Conservation (phyloP, 257 asterid genomes). For the Marsdenia floribunda region DNA sequence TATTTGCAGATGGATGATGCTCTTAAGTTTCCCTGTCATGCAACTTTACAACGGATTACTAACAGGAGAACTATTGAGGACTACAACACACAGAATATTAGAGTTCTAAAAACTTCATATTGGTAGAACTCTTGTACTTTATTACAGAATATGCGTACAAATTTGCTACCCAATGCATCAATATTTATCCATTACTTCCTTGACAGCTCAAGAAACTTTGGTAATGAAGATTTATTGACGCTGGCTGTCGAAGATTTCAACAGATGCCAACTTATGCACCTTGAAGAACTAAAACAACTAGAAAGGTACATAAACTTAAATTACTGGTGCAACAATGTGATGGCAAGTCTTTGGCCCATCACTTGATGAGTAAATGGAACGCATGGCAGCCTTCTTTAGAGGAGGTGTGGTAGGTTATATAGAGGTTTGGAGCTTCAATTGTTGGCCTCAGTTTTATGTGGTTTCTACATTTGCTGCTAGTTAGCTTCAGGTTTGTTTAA, state of each 20-base stretch:
- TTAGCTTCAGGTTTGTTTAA: background rate
- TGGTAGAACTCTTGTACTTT: conserved; percentile 37
- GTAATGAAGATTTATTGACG: conserved; percentile 54
- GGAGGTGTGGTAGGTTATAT: background rate
- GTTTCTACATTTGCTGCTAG: background rate
- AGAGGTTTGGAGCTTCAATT: background rate
- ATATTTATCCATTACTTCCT: conserved; percentile 14
- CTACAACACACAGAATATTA: conserved; percentile 43
- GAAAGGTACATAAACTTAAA: conserved; percentile 46
- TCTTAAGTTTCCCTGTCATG: conserved; percentile 58
- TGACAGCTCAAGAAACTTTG: conserved; percentile 61
- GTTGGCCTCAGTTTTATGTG: background rate
- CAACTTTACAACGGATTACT: conserved; percentile 51
- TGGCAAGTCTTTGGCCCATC: background rate
- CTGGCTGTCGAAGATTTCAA: conserved; percentile 76
- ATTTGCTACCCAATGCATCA: background rate
- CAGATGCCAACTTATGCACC: conserved; percentile 56
- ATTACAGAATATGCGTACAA: background rate
- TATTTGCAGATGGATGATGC: conserved; percentile 54
- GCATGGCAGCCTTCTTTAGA: background rate
- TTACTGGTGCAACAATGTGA: background rate
- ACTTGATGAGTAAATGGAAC: background rate
- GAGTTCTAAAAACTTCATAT: conserved; percentile 66
- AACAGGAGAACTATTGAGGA: conserved; percentile 58
- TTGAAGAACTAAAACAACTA: conserved; percentile 61